Evolutionary conservation across 1,284 basidiomycete species (phyloP), one percentile per base, ranked within the genome.

Genomic region (Malassezia cuniculi): DNA sequence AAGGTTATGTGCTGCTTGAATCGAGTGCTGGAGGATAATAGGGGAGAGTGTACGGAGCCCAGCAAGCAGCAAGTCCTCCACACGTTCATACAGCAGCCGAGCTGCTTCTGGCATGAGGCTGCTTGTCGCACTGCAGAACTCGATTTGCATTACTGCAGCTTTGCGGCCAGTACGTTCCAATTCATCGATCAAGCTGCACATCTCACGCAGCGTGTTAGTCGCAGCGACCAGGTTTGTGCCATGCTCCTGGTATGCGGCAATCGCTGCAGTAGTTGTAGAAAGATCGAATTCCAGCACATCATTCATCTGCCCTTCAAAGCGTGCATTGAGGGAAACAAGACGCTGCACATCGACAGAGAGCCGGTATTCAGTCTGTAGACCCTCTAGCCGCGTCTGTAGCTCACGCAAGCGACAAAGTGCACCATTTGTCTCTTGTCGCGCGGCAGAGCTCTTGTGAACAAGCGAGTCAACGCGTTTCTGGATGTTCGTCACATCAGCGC

Each of bases 41-140:
- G 38, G 38, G 6, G 42, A 45, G 6, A 45, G 14, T 6, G 9
- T 21, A 2, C 42, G 42, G 27, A 45, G 17, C 3, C 42, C 42
- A 18, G 24, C 34, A 14, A 45, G 20, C 3, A 45, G 27, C 15
- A 34, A 8, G 11, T 31, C 35, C 27, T 45, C 38, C 14, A 39
- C 22, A 12, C 33, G 21, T 19, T 45, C 42, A 2, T 17, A n/a
- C 12, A 45, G 19, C 6, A 36, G 17, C 8, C 25, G 21, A 2
- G 18, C 7, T 20, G 34, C 25, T 5, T 35, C 21, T 1, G 31
- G 26, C 2, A 39, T 19, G 8, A 24, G 20, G n/a, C n/a, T n/a
- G n/a, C n/a, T n/a, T n/a, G n/a, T n/a, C n/a, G n/a, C n/a, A n/a
- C n/a, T n/a, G n/a, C n/a, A n/a, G n/a, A n/a, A n/a, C n/a, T n/a